Conservation (phyloP, 1,284 basidiomycete species). For the Puccinia horiana region DNA sequence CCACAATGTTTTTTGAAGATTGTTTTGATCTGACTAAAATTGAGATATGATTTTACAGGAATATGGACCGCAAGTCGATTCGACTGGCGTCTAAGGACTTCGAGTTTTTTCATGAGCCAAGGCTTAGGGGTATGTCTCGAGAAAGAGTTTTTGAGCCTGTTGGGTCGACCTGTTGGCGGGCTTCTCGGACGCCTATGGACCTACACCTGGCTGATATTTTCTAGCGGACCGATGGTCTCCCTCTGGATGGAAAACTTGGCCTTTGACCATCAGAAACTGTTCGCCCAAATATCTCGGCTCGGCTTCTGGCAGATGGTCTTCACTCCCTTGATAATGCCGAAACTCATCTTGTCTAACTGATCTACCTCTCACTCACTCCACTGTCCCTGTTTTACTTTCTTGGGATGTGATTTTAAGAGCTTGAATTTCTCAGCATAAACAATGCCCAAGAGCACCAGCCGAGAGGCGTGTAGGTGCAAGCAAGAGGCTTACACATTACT, state of each 20-base stretch:
- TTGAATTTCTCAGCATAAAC: too few relatives aligned
- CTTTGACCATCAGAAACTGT: neutral
- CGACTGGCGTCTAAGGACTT: conserved; percentile 24
- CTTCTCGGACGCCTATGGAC: conserved; percentile 51
- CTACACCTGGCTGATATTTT: conserved; percentile 15
- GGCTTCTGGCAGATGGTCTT: neutral
- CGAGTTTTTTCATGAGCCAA: conserved; percentile 52
- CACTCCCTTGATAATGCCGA: neutral
- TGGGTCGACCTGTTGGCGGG: conserved; percentile 48
- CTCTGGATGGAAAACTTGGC: neutral
- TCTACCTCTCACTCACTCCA: neutral
- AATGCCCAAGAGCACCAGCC: too few relatives aligned
- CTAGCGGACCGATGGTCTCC: neutral
- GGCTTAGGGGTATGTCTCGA: conserved; percentile 53
- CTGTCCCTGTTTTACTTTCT: neutral
- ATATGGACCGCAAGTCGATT: neutral
- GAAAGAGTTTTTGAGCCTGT: conserved; percentile 42
- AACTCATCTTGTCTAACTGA: neutral
- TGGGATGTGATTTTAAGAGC: too few relatives aligned
- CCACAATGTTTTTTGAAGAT: too few relatives aligned
- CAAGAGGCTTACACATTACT: too few relatives aligned
- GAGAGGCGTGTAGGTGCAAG: too few relatives aligned
- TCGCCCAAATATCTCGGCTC: neutral
- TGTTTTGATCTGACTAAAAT: neutral
- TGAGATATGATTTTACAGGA: neutral